Percentiles rank a stretch among this genome's conserved stretches.
phyloP scores from a whole-genome alignment of 2,329 filamentous ascomycete genomes.

The Alternaria triticina region DNA sequence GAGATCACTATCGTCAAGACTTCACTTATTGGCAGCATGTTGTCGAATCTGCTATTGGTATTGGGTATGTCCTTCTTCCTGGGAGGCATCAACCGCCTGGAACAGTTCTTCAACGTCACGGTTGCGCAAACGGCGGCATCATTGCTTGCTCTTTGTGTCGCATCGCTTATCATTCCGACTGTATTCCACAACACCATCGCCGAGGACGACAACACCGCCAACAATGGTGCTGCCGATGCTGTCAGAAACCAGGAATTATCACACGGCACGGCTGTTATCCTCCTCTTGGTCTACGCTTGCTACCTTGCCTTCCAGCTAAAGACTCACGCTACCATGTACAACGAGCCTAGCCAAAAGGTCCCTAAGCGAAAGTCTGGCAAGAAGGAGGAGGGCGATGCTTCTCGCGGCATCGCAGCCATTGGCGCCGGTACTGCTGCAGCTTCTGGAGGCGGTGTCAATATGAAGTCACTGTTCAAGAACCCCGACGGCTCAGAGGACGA shows the following conservation, averaged over 20 bases:
- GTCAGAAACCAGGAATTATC: slow-evolving; percentile 55
- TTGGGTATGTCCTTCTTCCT: slow-evolving; percentile 94
- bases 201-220: slow-evolving; percentile 23
- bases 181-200: slow-evolving; percentile 65
- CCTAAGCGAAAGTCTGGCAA: slow-evolving; percentile 60
- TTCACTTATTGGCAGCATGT: slow-evolving; percentile 87
- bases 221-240: slow-evolving; percentile 27
- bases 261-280: slow-evolving; percentile 76
- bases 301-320: slow-evolving; percentile 93
- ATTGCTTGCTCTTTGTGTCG: slow-evolving; percentile 78
- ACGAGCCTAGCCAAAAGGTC: slow-evolving; percentile 78
- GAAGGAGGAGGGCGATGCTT: slow-evolving; percentile 58
- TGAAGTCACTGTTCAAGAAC: slow-evolving; percentile 54
- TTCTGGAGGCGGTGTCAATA: slow-evolving; percentile 58
- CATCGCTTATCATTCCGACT: slow-evolving; percentile 85
- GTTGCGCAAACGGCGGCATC: slow-evolving; percentile 90
- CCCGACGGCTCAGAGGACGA: slow-evolving; percentile 47
- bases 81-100: slow-evolving; percentile 76
- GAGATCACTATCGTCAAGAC: slow-evolving; percentile 90
- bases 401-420: slow-evolving; percentile 59
- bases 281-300: slow-evolving; percentile 80
- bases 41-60: slow-evolving; percentile 88
- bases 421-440: slow-evolving; percentile 59
- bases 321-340: slow-evolving; percentile 82
- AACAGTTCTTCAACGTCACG: slow-evolving; percentile 91